Base-by-base conservation (phyloP, 106 monocot species). In the Narthecium ossifragum region DNA sequence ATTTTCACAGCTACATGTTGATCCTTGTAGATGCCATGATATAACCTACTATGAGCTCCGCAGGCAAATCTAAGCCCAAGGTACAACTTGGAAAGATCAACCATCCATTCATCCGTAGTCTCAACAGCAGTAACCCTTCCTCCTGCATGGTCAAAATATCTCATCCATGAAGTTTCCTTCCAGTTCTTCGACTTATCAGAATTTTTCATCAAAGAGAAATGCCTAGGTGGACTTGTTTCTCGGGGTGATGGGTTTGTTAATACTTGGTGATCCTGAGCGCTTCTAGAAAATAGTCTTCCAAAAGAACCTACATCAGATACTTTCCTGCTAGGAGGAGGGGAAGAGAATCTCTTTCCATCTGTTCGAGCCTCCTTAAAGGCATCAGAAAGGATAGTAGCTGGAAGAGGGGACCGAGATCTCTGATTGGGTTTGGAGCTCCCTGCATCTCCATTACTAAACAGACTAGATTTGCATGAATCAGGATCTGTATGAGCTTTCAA, bases 1-100 rank as follows among this genome's bases (percentile, higher is more conserved):
- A 89, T 69, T 47, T 89, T 89, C 27, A 89, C 80, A 3, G 88
- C 88, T 37, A 89, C 88, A 31, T 80, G 62, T 22, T 72, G 53
- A 11, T 81, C 88, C 31, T 89, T 71, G 46, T 89, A 89, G 18
- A 89, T 47, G 24, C 84, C 88, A 63, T 70, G 84, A 39, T 74
- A 84, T 13, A 89, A 56, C 57, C 80, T 61, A 52, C 88, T 89
- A 66, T 84, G 77, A 52, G 80, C 80, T 30, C 88, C 88, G 27
- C 65, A 61, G 7, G 88, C 80, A 78, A 89, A 89, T 58, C 68
- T 80, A 21, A 59, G 54, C 6, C 88, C 88, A 8, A 89, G 40
- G 46, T 80, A 80, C 58, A 89, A 46, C 53, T 84, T 75, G 1
- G 87, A 88, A 72, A 79, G 72, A 70, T 83, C 87, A 66, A 79